Base-by-base conservation (phyloP, 2,329 filamentous ascomycete genomes). In the Xylariaceae sp. region DNA sequence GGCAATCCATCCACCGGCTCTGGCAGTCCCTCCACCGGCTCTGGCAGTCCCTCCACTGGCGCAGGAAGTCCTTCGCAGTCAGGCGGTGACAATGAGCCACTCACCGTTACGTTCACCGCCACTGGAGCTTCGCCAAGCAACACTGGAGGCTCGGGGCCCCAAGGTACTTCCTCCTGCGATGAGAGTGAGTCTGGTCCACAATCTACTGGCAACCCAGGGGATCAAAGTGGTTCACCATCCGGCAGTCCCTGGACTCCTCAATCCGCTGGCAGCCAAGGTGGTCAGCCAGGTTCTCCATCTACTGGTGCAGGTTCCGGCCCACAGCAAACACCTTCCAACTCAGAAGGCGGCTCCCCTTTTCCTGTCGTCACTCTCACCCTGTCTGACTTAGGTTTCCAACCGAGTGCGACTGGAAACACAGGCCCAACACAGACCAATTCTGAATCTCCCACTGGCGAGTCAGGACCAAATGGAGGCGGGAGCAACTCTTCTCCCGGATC, bases 301-400 rank as follows among this genome's bases (percentile, higher is more conserved):
- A 46, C 36, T 40, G 41, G 44, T 11, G 36, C 45, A 32, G 41
- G 32, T 22, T 48, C 49, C 15, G 41, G 43, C 12, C 22, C 22
- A 27, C 22, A 27, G 22, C 22, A 27, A 27, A 17, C 17, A 6
- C 40, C 50, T 35, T 40, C 47, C 5, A 11, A 35, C 43, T 45
- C 51, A 10, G 15, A 12, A n/a, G 59, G 49, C 39, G 47, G 53
- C 27, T 48, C 48, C 17, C 52, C 52, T 41, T 49, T 57, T 17
- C 59, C 60, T 42, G 58, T 58, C 11, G 52, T 61, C 43, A 63
- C 60, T 22, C 32, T 62, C n/a, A 60, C 59, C 15, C 43, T 54
- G 11, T 60, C 59, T 53, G 52, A 55, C 12, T 12, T 51, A n/a
- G 38, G 49, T 32, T 30, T 38, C 32, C 44, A 41, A 44, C 48